Evolutionary conservation across 1,284 basidiomycete genomes (phyloP).

Genomic region (Melampsora americana): DNA sequence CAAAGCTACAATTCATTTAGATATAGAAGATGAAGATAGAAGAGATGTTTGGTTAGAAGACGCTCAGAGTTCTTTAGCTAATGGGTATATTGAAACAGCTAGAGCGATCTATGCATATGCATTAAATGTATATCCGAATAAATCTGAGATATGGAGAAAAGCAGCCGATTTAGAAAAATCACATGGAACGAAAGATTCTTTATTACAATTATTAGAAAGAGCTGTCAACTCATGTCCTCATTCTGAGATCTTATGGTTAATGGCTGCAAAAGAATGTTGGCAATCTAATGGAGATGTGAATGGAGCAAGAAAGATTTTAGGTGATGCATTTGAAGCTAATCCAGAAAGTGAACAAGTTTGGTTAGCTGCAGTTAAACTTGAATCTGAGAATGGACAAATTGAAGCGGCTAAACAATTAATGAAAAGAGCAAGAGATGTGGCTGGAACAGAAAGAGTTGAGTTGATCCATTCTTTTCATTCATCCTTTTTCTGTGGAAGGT

Average conservation of each 20-base stretch:
- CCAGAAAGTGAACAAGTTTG: slow-evolving; percentile 96
- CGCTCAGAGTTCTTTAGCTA: slow-evolving; percentile 73
- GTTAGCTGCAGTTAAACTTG: slow-evolving; percentile 92
- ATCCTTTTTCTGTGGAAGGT: background rate
- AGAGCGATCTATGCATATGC: slow-evolving; percentile 85
- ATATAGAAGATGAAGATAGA: slow-evolving; percentile 89
- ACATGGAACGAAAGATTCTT: slow-evolving; percentile 77
- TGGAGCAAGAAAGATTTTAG: slow-evolving; percentile 79
- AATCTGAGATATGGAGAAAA: slow-evolving; percentile 75
- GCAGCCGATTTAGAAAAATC: slow-evolving; percentile 88
- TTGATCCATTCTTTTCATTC: background rate
- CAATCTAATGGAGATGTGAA: slow-evolving; percentile 73
- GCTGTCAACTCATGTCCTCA: slow-evolving; percentile 87
- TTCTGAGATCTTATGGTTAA: slow-evolving; percentile 92
- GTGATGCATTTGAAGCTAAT: slow-evolving; percentile 86
- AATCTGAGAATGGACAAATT: slow-evolving; percentile 86
- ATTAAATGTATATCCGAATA: slow-evolving; percentile 83
- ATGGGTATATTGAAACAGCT: slow-evolving; percentile 75
- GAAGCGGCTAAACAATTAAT: slow-evolving; percentile 79
- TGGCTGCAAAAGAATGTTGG: slow-evolving; percentile 96
- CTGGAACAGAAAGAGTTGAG: slow-evolving; percentile 77
- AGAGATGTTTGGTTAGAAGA: slow-evolving; percentile 87
- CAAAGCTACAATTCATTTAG: slow-evolving; percentile 89
- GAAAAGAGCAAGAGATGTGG: slow-evolving; percentile 79
- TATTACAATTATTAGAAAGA: slow-evolving; percentile 75